Conservation (phyloP, 2,329 filamentous ascomycete species). For the Aspergillus sp. region DNA sequence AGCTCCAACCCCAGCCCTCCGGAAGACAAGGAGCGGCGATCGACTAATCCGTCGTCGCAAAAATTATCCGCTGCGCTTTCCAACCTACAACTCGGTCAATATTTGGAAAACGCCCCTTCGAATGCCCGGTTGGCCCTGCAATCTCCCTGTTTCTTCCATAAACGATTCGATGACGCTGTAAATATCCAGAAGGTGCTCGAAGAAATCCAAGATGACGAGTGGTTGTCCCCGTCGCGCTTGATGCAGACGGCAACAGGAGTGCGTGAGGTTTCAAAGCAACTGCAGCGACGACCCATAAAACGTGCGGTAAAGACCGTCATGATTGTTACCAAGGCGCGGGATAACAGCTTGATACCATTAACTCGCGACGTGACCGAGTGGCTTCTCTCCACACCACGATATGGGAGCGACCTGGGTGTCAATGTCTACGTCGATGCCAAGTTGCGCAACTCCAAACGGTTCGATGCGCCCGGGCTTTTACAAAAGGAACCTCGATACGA, state of each 20-base stretch:
- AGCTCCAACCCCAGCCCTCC: slow-evolving; percentile 15
- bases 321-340: slow-evolving; percentile 97
- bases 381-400: slow-evolving; percentile 82
- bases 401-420: slow-evolving; percentile 83
- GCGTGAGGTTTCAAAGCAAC: slow-evolving; percentile 89
- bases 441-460: slow-evolving; percentile 80
- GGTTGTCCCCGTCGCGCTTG: slow-evolving; percentile 86
- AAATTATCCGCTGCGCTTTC: slow-evolving; percentile 59
- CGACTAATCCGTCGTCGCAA: slow-evolving; percentile 49
- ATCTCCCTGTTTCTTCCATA: slow-evolving; percentile 96
- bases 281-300: slow-evolving; percentile 87
- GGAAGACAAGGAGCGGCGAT: slow-evolving; percentile 29
- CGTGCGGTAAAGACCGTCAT: slow-evolving; percentile 90
- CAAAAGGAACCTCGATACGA: slow-evolving; percentile 71
- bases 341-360: slow-evolving; percentile 85
- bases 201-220: slow-evolving; percentile 83
- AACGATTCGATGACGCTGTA: slow-evolving; percentile 92
- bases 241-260: slow-evolving; percentile 95
- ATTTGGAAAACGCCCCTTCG: slow-evolving; percentile 41
- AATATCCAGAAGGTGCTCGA: slow-evolving; percentile 93
- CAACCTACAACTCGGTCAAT: slow-evolving; percentile 41
- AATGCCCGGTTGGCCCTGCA: slow-evolving; percentile 62
- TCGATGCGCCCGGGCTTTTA: slow-evolving; percentile 69
- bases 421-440: slow-evolving; percentile 99
- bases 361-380: slow-evolving; percentile 84